Evolutionary conservation across 2,329 filamentous ascomycete genomes (phyloP), one percentile per base, ranked within the genome.

Genomic region (Macroventuria anomochaeta): DNA sequence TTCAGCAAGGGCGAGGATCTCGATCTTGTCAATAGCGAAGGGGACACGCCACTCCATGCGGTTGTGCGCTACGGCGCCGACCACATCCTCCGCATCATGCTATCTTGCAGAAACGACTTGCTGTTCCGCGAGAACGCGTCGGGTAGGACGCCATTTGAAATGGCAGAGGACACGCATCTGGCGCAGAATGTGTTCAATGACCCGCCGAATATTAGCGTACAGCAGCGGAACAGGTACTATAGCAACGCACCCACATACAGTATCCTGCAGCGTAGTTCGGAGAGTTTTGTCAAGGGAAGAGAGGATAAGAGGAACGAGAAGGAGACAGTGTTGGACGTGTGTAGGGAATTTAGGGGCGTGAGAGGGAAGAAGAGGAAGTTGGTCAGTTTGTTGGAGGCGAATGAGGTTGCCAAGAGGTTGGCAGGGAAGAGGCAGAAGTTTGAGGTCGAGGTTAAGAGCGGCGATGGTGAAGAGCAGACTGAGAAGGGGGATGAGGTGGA

Each of bases 81-180:
- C 29, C 61, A 81, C 1, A 63, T 76, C 32, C 72, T 77, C 12
- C 64, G 77, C 2, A 64, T 89, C 3, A 69, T 76, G 43, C 73
- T 92, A 10, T 75, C 82, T 8, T 77, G 77, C 59, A 79, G 83
- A 15, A 83, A 87, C 0, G 78, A 80, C 21, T 77, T 92, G 1
- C 75, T 91, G 0, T 81, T 84, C 61, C 83, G 86, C 18, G 91
- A 95, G 70, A 93, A 93, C 61, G 85, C 89, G 0, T 89, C 89
- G 0, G 91, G 91, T 1, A 81, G 84, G 13, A 95, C 90, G 0
- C 88, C 90, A 0, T 79, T 82, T 23, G 90, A 95, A 63, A 75
- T 90, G 41, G 85, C 87, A 0, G 77, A 83, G 43, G 86, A 89
- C 46, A 71, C 73, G 1, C 80, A 81, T 55, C 75, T 83, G 2